Percentiles rank a stretch among this genome's conserved stretches.
Conservation (phyloP, 2,329 filamentous ascomycete species). For the Botrytis cinerea region DNA sequence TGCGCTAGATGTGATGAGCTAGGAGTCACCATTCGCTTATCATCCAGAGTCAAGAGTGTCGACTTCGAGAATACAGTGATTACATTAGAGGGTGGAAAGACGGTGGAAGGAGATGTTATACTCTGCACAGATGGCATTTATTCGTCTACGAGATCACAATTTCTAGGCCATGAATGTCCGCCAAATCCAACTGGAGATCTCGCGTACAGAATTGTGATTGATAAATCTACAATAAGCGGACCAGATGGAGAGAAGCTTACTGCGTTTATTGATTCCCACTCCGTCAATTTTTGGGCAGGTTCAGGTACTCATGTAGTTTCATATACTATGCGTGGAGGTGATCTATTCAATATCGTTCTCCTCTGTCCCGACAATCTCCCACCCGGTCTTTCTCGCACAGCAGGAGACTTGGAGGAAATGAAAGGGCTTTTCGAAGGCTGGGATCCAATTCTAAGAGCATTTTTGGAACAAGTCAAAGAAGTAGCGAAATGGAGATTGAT, state of each 20-base stretch:
- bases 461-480: constrained; percentile 53
- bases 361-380: constrained; percentile 65
- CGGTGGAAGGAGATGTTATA: constrained; percentile 55
- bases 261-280: constrained; percentile 39
- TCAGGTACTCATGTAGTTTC: constrained; percentile 55
- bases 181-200: constrained; percentile 63
- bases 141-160: constrained; percentile 56
- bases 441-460: constrained; percentile 58
- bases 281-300: constrained; percentile 52
- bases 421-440: constrained; percentile 58
- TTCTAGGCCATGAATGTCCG: constrained; percentile 49
- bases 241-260: constrained; percentile 56
- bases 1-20: constrained; percentile 44
- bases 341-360: constrained; percentile 66
- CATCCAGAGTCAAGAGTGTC: constrained; percentile 42
- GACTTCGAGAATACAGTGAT: constrained; percentile 33
- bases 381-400: constrained; percentile 51
- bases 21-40: constrained; percentile 46
- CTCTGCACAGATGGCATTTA: constrained; percentile 66
- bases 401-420: constrained; percentile 63
- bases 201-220: constrained; percentile 63
- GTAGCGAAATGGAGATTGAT: constrained; percentile 73
- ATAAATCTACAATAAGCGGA: constrained; percentile 46
- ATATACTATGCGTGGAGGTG: constrained; percentile 60
- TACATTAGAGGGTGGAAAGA: constrained; percentile 35